Conservation (phyloP, 163 green algal species). For the Coccomyxa subellipsoidea region DNA sequence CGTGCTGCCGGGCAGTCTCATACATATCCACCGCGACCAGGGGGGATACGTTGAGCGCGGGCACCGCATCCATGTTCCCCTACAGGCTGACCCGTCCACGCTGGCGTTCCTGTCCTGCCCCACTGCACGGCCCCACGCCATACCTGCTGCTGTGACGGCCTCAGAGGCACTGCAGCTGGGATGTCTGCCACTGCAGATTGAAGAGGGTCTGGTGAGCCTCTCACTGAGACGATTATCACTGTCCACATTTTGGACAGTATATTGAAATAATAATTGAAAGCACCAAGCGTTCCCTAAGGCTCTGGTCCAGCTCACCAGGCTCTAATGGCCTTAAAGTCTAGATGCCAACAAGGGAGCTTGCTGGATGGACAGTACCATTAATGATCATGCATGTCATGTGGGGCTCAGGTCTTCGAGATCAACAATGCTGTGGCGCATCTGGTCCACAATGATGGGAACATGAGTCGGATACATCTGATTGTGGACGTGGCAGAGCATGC, state of each 20-base stretch:
- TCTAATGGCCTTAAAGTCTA: not conserved
- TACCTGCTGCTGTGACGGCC: not conserved
- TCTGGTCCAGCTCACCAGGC: not conserved
- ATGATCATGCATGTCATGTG: conserved; percentile 36
- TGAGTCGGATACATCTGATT: conserved; percentile 59
- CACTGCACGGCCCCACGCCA: not conserved
- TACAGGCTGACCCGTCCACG: not conserved
- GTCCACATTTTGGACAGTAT: no score
- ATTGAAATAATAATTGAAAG: no score
- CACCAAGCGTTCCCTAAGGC: no score
- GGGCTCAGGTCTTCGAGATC: conserved; percentile 68
- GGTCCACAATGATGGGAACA: conserved; percentile 36
- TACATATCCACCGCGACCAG: conserved; percentile 47
- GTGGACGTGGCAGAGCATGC: conserved; percentile 36
- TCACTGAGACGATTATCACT: no score
- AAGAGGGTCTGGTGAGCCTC: not conserved
- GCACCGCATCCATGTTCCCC: conserved; percentile 53
- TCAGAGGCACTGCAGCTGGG: not conserved
- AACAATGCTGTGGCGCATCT: conserved; percentile 64
- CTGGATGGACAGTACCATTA: not conserved
- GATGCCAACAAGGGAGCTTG: no score
- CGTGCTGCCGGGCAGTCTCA: conserved; percentile 50
- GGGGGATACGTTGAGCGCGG: conserved; percentile 38
- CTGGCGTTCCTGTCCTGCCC: not conserved
- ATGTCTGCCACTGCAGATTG: conserved; percentile 36